phyloP scores from a whole-genome alignment of 768 basidiomycete genomes.

The Podaxis sp. region DNA sequence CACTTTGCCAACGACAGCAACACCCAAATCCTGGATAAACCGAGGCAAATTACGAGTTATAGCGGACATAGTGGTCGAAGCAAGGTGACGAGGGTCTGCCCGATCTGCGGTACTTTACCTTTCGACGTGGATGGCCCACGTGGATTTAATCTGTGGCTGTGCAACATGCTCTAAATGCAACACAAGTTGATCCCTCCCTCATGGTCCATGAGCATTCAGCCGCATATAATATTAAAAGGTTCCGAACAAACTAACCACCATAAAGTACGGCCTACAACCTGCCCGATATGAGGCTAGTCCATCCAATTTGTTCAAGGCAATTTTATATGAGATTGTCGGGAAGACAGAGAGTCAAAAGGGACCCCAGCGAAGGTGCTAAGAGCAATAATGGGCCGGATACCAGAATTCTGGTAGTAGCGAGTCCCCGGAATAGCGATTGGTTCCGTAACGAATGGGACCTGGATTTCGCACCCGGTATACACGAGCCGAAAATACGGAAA shows the following conservation, averaged over 20 bases:
- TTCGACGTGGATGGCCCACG: slow-evolving; percentile 6
- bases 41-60: slow-evolving; percentile 6
- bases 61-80: slow-evolving; percentile 3
- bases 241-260: no score
- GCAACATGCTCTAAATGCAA: background rate
- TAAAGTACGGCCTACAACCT: background rate
- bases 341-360: slow-evolving; percentile 27
- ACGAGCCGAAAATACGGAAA: background rate
- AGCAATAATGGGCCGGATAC: slow-evolving; percentile 19
- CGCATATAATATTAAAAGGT: no score
- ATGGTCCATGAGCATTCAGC: no score
- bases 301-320: slow-evolving; percentile 14
- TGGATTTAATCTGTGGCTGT: slow-evolving; percentile 7
- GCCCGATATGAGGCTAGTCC: slow-evolving; percentile 17
- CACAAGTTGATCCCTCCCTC: no score
- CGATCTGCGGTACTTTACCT: background rate
- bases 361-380: slow-evolving; percentile 20
- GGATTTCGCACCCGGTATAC: no score
- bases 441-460: slow-evolving; percentile 1
- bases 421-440: slow-evolving; percentile 24
- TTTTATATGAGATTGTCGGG: slow-evolving; percentile 26
- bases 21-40: slow-evolving; percentile 3
- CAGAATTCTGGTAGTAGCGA: no score
- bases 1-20: slow-evolving; percentile 4
- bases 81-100: background rate